These are phyloP conservation scores for Neoscytalidium dimidiatum DNA, from an alignment of 2,329 filamentous ascomycete genomes.

Conservation along the genomic window DNA sequence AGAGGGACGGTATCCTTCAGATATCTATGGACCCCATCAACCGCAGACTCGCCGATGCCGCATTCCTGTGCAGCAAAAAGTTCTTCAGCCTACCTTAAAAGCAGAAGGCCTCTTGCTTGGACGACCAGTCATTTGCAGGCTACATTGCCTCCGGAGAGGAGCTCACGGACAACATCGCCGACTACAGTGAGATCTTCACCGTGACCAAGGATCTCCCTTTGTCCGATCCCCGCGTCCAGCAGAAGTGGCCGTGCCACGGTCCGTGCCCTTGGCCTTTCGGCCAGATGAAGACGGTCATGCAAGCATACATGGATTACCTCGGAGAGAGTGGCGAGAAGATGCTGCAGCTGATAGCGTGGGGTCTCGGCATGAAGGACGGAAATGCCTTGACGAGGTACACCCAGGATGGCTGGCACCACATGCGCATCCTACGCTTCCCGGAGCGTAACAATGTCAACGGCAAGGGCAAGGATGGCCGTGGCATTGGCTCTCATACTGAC, in stretches of 20 bases:
- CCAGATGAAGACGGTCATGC: conserved; percentile 44
- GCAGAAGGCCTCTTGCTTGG: conserved; percentile 47
- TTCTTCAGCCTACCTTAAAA: conserved; percentile 41
- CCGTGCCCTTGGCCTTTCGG: conserved; percentile 51
- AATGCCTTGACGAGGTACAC: conserved; percentile 47
- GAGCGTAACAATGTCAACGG: conserved; percentile 44
- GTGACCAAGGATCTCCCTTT: conserved; percentile 51
- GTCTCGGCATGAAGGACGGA: conserved; percentile 41
- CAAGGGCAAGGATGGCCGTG: conserved; percentile 52
- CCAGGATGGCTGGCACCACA: conserved; percentile 55
- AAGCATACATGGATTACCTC: conserved; percentile 45
- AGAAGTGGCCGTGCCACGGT: conserved; percentile 53
- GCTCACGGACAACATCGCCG: conserved; percentile 45
- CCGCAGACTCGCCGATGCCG: conserved; percentile 38
- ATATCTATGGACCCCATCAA: conserved; percentile 44
- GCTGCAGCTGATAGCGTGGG: conserved; percentile 50
- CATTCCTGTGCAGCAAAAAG: conserved; percentile 38
- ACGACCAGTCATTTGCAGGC: conserved; percentile 50
- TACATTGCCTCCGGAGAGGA: conserved; percentile 53
- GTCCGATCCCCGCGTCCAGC: conserved; percentile 42
- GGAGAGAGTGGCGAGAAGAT: conserved; percentile 47
- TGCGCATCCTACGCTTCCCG: conserved; percentile 49
- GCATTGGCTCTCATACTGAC: conserved; percentile 56
- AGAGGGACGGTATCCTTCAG: conserved; percentile 50
- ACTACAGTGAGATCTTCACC: conserved; percentile 57